These are phyloP conservation scores for Lipomyces yarrowii DNA, from an alignment of 1,139 yeast species.

Conservation along the genomic window DNA sequence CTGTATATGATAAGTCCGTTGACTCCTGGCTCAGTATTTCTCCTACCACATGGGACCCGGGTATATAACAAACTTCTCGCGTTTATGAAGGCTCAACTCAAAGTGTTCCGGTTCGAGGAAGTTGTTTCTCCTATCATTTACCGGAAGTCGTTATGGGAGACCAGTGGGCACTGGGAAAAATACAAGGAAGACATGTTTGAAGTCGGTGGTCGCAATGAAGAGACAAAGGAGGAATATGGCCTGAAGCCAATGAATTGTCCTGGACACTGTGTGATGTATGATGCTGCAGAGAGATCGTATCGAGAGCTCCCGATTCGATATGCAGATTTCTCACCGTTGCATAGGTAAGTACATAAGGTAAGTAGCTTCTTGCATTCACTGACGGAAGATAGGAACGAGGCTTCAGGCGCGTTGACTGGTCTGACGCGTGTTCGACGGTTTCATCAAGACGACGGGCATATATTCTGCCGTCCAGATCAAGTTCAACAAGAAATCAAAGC, in stretches of 20 bases:
- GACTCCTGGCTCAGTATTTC: constrained; percentile 91
- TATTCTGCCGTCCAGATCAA: constrained; percentile 90
- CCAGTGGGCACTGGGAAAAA: constrained; percentile 98
- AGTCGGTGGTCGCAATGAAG: constrained; percentile 92
- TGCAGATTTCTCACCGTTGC: constrained; percentile 94
- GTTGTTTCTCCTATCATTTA: constrained; percentile 98
- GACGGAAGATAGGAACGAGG: constrained; percentile 59
- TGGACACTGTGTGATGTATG: constrained; percentile 91
- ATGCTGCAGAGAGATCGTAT: constrained; percentile 85
- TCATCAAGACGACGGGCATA: constrained; percentile 99
- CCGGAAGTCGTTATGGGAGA: constrained; percentile 94
- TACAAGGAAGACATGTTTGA: constrained; percentile 96
- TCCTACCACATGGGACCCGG: constrained; percentile 98
- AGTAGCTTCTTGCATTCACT: background rate
- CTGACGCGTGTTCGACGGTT: constrained; percentile 95
- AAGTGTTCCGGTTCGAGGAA: constrained; percentile 92
- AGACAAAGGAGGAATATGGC: constrained; percentile 56
- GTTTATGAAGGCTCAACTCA: constrained; percentile 77
- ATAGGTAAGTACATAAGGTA: constrained; percentile 49
- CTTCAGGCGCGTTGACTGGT: constrained; percentile 87
- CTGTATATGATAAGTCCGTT: constrained; percentile 74
- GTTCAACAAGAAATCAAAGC: constrained; percentile 79
- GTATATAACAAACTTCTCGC: constrained; percentile 85
- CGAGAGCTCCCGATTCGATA: constrained; percentile 95
- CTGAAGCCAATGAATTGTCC: constrained; percentile 99